Evolutionary conservation across 2,329 filamentous ascomycete species (phyloP).

Genomic region (Stenocarpella maydis): DNA sequence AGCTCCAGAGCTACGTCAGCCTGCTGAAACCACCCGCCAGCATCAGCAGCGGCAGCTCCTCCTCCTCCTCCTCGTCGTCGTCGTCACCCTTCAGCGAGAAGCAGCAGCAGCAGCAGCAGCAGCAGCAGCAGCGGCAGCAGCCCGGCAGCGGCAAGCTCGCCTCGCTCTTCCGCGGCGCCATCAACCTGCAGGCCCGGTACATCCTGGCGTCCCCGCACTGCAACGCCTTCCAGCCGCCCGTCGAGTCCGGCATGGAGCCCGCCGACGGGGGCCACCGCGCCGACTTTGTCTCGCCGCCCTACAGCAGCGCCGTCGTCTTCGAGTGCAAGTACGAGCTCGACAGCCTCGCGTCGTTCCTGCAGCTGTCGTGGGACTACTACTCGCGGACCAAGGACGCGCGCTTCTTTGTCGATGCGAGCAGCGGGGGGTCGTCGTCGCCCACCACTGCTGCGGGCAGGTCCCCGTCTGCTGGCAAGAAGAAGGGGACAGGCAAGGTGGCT

Average conservation of each 20-base stretch:
- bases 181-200: conserved; percentile 71
- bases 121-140: conserved; percentile 41
- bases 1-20: conserved; percentile 69
- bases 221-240: conserved; percentile 83
- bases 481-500: neutral
- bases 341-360: conserved; percentile 79
- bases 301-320: conserved; percentile 73
- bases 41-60: neutral
- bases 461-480: neutral
- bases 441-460: neutral
- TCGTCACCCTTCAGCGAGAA: neutral
- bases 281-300: conserved; percentile 44
- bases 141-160: conserved; percentile 55
- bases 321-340: conserved; percentile 90
- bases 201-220: conserved; percentile 74
- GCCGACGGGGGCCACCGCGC: conserved; percentile 30
- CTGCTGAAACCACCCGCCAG: conserved; percentile 53
- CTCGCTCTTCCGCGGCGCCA: conserved; percentile 69
- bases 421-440: neutral
- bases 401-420: conserved; percentile 68
- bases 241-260: conserved; percentile 64
- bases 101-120: conserved; percentile 10
- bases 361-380: conserved; percentile 76
- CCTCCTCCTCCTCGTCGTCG: neutral
- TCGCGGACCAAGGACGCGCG: conserved; percentile 69